phyloP scores from a whole-genome alignment of 345 rosid genomes.

The Cochlearia excelsa region DNA sequence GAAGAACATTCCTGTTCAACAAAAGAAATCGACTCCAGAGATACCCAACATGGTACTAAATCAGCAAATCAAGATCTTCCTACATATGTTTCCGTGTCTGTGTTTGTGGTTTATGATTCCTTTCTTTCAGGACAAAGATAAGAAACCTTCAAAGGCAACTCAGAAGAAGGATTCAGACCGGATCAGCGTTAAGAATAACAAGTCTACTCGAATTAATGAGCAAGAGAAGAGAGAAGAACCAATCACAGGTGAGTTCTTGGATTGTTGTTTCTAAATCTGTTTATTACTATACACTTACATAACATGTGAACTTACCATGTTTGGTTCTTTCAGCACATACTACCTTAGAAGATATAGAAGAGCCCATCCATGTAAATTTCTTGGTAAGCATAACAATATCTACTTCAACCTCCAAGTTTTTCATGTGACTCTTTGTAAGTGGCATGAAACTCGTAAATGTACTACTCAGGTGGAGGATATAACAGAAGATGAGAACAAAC shows the following conservation, averaged over 20 bases:
- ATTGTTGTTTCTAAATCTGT: not conserved
- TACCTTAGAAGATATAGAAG: conserved; percentile 46
- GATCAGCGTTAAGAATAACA: conserved; percentile 16
- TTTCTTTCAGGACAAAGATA: conserved; percentile 19
- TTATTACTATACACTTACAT: not conserved
- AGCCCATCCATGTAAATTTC: conserved; percentile 45
- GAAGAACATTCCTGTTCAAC: conserved; percentile 23
- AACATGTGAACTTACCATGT: conserved; percentile 3
- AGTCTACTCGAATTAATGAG: conserved; percentile 34
- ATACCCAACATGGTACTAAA: conserved; percentile 35
- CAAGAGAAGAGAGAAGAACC: conserved; percentile 43
- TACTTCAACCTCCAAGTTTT: not conserved
- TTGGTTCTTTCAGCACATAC: conserved; percentile 39
- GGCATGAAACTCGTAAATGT: not conserved
- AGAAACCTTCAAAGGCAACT: conserved; percentile 30
- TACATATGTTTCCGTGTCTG: not conserved
- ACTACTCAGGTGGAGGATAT: conserved; percentile 57
- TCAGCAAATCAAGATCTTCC: conserved; percentile 6
- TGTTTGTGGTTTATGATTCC: conserved; percentile 7
- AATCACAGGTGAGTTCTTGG: conserved; percentile 43
- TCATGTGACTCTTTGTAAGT: not conserved
- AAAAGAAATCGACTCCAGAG: conserved; percentile 26
- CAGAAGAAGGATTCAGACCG: conserved; percentile 30
- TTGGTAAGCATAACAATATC: conserved; percentile 35
- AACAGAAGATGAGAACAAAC: conserved; percentile 40